Conservation (phyloP, 352 stramenopile genomes). For the Phytopythium ostracodes region DNA sequence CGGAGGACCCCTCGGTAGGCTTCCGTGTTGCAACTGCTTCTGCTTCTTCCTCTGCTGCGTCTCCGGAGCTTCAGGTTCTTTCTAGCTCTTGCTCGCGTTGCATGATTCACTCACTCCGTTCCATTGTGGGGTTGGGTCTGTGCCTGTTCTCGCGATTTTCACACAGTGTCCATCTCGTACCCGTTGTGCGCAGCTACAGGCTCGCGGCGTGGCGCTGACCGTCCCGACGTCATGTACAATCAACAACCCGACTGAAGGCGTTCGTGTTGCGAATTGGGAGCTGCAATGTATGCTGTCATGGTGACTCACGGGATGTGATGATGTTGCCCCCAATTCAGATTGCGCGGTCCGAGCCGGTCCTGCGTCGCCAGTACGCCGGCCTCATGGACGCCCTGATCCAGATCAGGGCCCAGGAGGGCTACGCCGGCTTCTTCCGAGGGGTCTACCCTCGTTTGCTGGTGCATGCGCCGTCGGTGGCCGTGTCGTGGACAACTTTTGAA, state of each 20-base stretch:
- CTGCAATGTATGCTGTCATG: not conserved
- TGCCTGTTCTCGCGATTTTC: slow-evolving; percentile 25
- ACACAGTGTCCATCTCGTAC: slow-evolving; percentile 68
- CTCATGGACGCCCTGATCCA: slow-evolving; percentile 71
- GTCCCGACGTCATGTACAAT: slow-evolving; percentile 60
- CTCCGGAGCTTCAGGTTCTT: slow-evolving; percentile 55
- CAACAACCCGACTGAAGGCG: slow-evolving; percentile 27
- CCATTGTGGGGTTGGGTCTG: slow-evolving; percentile 24
- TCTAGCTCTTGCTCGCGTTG: slow-evolving; percentile 16
- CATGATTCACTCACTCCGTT: slow-evolving; percentile 21
- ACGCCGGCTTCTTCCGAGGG: slow-evolving; percentile 93
- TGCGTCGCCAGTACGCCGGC: slow-evolving; percentile 69
- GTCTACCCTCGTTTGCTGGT: slow-evolving; percentile 92
- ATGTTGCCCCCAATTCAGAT: slow-evolving; percentile 13
- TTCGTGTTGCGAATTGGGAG: no score
- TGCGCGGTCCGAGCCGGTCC: slow-evolving; percentile 35
- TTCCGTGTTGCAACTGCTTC: slow-evolving; percentile 16
- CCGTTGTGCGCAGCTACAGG: slow-evolving; percentile 69
- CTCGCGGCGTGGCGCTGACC: slow-evolving; percentile 52
- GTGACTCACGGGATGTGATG: not conserved
- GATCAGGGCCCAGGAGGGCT: slow-evolving; percentile 93
- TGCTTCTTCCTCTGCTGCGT: slow-evolving; percentile 20
- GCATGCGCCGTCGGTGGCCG: slow-evolving; percentile 95
- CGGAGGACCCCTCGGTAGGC: slow-evolving; percentile 60
- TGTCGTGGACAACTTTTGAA: slow-evolving; percentile 99